Conservation (phyloP, 352 stramenopile species). For the Phytophthora constricta region DNA sequence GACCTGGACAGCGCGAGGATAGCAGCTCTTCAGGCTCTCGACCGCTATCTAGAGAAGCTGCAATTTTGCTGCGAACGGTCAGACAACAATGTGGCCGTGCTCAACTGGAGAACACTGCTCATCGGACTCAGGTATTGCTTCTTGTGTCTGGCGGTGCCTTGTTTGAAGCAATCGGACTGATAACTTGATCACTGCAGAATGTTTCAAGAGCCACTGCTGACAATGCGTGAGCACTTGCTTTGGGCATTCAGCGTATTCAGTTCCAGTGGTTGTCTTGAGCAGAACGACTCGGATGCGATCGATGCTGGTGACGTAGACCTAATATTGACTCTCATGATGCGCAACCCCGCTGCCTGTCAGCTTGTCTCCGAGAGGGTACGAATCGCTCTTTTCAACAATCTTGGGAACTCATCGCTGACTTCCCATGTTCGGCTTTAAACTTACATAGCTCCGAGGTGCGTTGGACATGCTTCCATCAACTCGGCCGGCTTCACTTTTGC, state of each 20-base stretch:
- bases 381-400: background rate
- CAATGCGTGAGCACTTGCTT: slow-evolving; percentile 56
- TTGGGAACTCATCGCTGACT: slow-evolving; percentile 1
- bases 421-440: background rate
- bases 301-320: slow-evolving; percentile 47
- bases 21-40: slow-evolving; percentile 33
- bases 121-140: slow-evolving; percentile 50
- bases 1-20: slow-evolving; percentile 15
- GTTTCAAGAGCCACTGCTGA: slow-evolving; percentile 64
- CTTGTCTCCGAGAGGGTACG: slow-evolving; percentile 66
- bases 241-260: slow-evolving; percentile 69
- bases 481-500: slow-evolving; percentile 14
- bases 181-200: slow-evolving; percentile 30
- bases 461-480: slow-evolving; percentile 47
- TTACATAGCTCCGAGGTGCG: slow-evolving; percentile 51
- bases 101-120: slow-evolving; percentile 78
- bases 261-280: slow-evolving; percentile 61
- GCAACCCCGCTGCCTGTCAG: slow-evolving; percentile 51
- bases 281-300: slow-evolving; percentile 40
- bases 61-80: slow-evolving; percentile 70
- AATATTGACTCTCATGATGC: slow-evolving; percentile 60
- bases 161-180: background rate
- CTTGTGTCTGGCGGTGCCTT: background rate
- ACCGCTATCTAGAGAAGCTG: slow-evolving; percentile 63
- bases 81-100: slow-evolving; percentile 49